phyloP scores from a whole-genome alignment of 352 stramenopile species.

The Plasmopara viticola region DNA sequence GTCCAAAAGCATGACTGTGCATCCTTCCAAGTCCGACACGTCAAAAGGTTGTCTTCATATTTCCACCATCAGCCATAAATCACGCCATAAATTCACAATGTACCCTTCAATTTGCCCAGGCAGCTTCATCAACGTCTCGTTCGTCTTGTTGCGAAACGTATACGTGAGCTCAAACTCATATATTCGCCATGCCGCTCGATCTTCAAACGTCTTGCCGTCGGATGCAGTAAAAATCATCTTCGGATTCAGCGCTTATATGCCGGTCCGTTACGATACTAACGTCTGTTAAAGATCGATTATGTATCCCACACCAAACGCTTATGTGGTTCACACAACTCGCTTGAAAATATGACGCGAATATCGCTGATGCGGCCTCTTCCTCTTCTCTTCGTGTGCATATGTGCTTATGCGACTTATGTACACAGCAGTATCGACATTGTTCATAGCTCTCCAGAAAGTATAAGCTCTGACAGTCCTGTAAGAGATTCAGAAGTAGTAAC shows the following conservation, averaged over 20 bases:
- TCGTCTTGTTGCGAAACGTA: slow-evolving; percentile 83
- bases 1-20: slow-evolving; percentile 81
- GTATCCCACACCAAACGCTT: slow-evolving; percentile 4
- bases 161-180: slow-evolving; percentile 92
- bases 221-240: slow-evolving; percentile 61
- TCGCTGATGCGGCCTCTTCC: slow-evolving; percentile 8
- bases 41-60: slow-evolving; percentile 76
- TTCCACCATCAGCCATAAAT: neutral
- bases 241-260: neutral
- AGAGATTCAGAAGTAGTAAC: slow-evolving; percentile 9
- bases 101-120: slow-evolving; percentile 74
- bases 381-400: slow-evolving; percentile 15
- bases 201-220: slow-evolving; percentile 83
- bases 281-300: slow-evolving; percentile 20
- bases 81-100: neutral
- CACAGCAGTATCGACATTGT: slow-evolving; percentile 14
- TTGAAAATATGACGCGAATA: neutral
- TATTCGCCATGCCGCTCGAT: slow-evolving; percentile 72
- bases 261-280: slow-evolving; percentile 11
- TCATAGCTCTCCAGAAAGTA: slow-evolving; percentile 6
- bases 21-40: slow-evolving; percentile 74
- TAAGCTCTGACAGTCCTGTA: slow-evolving; percentile 4
- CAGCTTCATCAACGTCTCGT: slow-evolving; percentile 73
- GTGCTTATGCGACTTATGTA: slow-evolving; percentile 10
- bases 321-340: too few species aligned